phyloP scores from a whole-genome alignment of 1,284 basidiomycete genomes.

The Fomitopsis schrenkii region DNA sequence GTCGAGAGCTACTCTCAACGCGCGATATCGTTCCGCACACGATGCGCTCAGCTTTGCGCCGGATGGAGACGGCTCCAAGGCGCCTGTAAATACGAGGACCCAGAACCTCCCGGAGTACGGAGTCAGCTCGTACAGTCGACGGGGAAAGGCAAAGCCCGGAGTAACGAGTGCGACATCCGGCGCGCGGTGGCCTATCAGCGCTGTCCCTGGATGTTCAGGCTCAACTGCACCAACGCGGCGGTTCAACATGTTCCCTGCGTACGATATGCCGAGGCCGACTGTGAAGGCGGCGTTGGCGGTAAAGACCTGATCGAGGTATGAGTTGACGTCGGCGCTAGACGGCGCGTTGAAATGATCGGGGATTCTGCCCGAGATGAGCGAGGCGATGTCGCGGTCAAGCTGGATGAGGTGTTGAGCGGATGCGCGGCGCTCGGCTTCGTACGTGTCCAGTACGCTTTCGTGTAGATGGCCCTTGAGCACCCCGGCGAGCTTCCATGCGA shows the following conservation, averaged over 20 bases:
- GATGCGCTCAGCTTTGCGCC: conserved; percentile 5
- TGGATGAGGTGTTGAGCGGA: conserved; percentile 8
- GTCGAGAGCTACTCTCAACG: too few relatives aligned
- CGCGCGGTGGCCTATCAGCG: conserved; percentile 1
- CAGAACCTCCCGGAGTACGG: conserved; percentile 15
- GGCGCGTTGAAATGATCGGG: conserved; percentile 5
- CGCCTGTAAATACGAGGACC: conserved; percentile 19
- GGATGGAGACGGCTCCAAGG: conserved; percentile 3
- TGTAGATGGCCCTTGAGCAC: background rate
- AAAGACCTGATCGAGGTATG: conserved; percentile 1
- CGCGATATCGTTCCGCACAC: background rate
- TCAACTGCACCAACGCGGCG: background rate
- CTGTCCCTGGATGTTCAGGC: background rate
- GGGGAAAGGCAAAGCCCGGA: background rate
- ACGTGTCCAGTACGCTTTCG: conserved; percentile 4
- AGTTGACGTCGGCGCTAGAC: conserved; percentile 1
- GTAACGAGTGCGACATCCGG: conserved; percentile 1
- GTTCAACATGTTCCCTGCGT: conserved; percentile 6
- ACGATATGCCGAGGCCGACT: conserved; percentile 6
- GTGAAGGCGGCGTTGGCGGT: conserved; percentile 1
- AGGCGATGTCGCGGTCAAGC: conserved; percentile 7
- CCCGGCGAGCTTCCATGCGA: conserved; percentile 7
- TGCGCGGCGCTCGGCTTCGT: conserved; percentile 4
- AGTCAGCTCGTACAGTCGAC: conserved; percentile 7
- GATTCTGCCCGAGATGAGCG: conserved; percentile 8